These are phyloP conservation scores for Zymoseptoria passerinii DNA, from an alignment of 2,329 filamentous ascomycete species.

Conservation along the genomic window DNA sequence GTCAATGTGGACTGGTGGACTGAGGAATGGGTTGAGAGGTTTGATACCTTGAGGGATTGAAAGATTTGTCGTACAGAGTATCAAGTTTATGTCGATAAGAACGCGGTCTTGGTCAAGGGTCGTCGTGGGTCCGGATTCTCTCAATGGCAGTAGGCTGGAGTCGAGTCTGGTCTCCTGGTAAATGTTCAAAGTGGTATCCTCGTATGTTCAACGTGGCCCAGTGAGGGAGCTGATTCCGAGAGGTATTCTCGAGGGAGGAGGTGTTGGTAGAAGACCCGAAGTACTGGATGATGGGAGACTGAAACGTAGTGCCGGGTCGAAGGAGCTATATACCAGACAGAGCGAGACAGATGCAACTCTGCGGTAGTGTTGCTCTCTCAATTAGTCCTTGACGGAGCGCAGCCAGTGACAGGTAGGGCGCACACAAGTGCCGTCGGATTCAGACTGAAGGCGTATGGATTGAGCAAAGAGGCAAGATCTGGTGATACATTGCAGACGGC, in stretches of 20 bases:
- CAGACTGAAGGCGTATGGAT: slow-evolving; percentile 24
- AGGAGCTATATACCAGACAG: slow-evolving; percentile 19
- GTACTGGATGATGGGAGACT: slow-evolving; percentile 16
- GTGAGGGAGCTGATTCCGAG: too few relatives aligned
- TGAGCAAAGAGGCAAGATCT: slow-evolving; percentile 28
- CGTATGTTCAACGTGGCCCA: too few relatives aligned
- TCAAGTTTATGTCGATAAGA: neutral
- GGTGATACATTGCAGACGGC: slow-evolving; percentile 28
- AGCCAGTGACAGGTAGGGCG: slow-evolving; percentile 29
- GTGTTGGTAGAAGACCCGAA: slow-evolving; percentile 1
- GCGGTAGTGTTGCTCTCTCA: slow-evolving; percentile 15
- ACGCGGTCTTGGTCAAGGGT: too few relatives aligned
- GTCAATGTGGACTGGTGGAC: neutral
- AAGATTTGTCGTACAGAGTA: neutral
- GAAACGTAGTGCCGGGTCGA: slow-evolving; percentile 17
- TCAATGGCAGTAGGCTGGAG: too few relatives aligned
- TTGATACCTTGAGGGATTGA: neutral
- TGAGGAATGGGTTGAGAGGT: neutral
- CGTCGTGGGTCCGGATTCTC: too few relatives aligned
- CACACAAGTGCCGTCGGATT: slow-evolving; percentile 26
- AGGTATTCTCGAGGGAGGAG: too few relatives aligned
- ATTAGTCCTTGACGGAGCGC: slow-evolving; percentile 22
- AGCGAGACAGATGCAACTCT: slow-evolving; percentile 10
- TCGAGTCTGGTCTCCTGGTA: too few relatives aligned
- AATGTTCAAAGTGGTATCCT: too few relatives aligned